A percentile compares a stretch with the other conserved stretches of the same genome.
phyloP scores from a whole-genome alignment of 176 grass and related monocot species.

The Phyllostachys edulis region DNA sequence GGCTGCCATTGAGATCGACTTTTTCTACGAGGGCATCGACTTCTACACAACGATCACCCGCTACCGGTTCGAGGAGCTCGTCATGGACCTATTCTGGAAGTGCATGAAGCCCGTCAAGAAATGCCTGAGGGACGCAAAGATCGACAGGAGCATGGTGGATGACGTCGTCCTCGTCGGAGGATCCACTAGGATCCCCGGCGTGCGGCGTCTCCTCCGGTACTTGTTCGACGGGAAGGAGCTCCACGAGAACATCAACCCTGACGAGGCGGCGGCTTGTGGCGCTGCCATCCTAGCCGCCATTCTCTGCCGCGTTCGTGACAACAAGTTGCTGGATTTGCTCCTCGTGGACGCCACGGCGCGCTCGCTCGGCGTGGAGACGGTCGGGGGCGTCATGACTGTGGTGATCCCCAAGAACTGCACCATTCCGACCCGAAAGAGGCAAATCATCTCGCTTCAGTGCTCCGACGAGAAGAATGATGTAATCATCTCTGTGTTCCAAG shows the following conservation, averaged over 20 bases:
- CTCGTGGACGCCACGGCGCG: constrained; percentile 23
- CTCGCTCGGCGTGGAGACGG: constrained; percentile 33
- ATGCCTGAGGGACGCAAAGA: constrained; percentile 26
- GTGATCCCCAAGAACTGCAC: constrained; percentile 31
- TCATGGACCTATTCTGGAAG: constrained; percentile 48
- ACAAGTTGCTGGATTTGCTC: constrained; percentile 26
- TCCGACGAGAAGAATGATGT: neutral
- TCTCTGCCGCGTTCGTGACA: neutral
- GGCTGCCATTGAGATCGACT: constrained; percentile 27
- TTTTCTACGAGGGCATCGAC: constrained; percentile 39
- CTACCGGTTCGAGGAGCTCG: constrained; percentile 48
- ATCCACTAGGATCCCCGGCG: constrained; percentile 36
- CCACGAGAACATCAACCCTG: constrained; percentile 32
- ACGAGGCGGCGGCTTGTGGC: constrained; percentile 33
- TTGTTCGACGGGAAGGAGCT: constrained; percentile 37
- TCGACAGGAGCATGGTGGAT: constrained; percentile 36
- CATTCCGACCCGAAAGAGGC: constrained; percentile 12
- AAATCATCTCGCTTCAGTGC: constrained; percentile 12
- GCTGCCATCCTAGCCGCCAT: constrained; percentile 31
- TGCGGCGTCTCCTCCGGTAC: constrained; percentile 26
- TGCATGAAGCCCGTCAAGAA: constrained; percentile 44
- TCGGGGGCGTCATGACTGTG: constrained; percentile 23
- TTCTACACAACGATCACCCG: constrained; percentile 39
- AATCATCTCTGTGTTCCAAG: constrained; percentile 37
- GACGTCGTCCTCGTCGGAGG: constrained; percentile 40